Evolutionary conservation across 1,284 basidiomycete species (phyloP).

Genomic region (Moesziomyces globuligerus): DNA sequence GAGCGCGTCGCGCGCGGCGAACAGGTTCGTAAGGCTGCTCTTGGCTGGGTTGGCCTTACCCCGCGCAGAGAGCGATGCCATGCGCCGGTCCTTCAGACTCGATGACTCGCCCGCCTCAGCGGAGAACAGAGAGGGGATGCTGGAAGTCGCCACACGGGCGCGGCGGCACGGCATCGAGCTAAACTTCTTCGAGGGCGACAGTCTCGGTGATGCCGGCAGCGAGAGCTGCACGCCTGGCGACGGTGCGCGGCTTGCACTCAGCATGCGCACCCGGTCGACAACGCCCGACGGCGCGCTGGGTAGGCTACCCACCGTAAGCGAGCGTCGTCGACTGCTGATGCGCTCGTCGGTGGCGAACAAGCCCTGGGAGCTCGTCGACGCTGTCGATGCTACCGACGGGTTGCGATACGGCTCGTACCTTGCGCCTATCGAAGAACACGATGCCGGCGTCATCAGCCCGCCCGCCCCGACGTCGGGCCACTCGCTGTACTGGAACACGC

Average conservation of each 20-base stretch:
- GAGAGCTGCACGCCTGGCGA: slow-evolving; percentile 3
- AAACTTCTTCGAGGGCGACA: slow-evolving; percentile 3
- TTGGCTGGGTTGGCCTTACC: background rate
- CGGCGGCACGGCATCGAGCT: slow-evolving; percentile 21
- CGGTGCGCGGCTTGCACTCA: slow-evolving; percentile 7
- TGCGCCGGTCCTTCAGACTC: slow-evolving; percentile 10
- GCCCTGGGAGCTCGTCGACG: slow-evolving; percentile 10
- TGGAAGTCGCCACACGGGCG: background rate
- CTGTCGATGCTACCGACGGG: slow-evolving; percentile 9
- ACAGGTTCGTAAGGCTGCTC: slow-evolving; percentile 6
- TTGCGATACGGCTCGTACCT: slow-evolving; percentile 17
- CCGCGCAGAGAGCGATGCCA: slow-evolving; percentile 4
- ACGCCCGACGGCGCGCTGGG: slow-evolving; percentile 3
- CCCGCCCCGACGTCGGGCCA: background rate
- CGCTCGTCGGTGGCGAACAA: background rate
- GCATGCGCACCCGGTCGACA: slow-evolving; percentile 15
- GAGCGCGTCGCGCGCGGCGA: background rate
- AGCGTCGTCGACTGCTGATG: slow-evolving; percentile 6
- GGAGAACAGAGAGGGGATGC: background rate
- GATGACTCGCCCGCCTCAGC: background rate
- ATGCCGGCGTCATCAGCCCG: background rate
- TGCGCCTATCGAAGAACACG: background rate
- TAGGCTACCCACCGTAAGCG: slow-evolving; percentile 15
- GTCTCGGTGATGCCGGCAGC: slow-evolving; percentile 3
- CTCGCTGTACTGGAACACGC: background rate